A percentile compares a stretch with the other conserved stretches of the same genome.
Evolutionary conservation across 148 eudicot species (phyloP).

Genomic region (Vaccinium darrowii): DNA sequence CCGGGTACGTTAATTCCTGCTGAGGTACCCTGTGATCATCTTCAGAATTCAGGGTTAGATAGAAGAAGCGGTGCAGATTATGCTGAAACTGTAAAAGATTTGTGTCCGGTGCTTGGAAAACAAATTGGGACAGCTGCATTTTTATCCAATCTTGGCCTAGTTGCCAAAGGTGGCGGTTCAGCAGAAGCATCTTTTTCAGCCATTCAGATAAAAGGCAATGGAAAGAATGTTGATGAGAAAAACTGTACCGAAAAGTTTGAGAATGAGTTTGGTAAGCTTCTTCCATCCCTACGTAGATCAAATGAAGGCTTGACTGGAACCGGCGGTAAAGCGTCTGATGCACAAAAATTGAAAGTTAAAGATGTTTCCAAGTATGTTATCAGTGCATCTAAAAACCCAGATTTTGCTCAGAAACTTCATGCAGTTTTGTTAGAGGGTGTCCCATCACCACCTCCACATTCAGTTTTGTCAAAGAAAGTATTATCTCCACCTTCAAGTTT

Average conservation of each 20-base stretch:
- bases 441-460: background rate
- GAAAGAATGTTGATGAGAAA: conserved; percentile 26
- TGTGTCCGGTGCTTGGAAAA: conserved; percentile 44
- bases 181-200: conserved; percentile 27
- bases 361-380: conserved; percentile 75
- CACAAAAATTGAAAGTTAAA: conserved; percentile 57
- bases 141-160: conserved; percentile 33
- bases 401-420: conserved; percentile 71
- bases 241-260: conserved; percentile 37
- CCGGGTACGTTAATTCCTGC: conserved; percentile 94
- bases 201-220: conserved; percentile 28
- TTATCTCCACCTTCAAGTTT: conserved; percentile 53
- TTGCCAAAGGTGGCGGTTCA: conserved; percentile 33
- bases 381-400: conserved; percentile 76
- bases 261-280: conserved; percentile 41
- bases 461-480: conserved; percentile 12
- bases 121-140: conserved; percentile 30
- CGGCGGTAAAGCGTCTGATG: conserved; percentile 44
- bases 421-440: conserved; percentile 68
- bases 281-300: conserved; percentile 35
- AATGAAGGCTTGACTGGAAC: conserved; percentile 30
- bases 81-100: conserved; percentile 35
- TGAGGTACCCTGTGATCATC: conserved; percentile 82
- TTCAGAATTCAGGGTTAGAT: conserved; percentile 52
- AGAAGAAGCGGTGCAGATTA: conserved; percentile 42